These are phyloP conservation scores for Aegilops tauschii DNA, from an alignment of 176 grass and related monocot species.

Conservation along the genomic window DNA sequence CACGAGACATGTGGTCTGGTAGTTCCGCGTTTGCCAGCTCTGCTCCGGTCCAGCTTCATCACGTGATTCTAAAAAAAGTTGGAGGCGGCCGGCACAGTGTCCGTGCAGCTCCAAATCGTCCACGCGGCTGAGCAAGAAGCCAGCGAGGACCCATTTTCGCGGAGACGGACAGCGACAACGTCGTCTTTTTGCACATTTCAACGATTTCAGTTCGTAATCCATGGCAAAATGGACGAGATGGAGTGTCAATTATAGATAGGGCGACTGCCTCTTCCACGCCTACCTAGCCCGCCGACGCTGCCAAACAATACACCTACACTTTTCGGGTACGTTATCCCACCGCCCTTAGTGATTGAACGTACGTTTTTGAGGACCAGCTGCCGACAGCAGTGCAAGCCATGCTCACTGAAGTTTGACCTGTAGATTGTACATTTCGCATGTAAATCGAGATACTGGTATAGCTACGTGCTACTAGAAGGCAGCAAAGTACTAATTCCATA, in stretches of 20 bases:
- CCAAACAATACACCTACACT: background rate
- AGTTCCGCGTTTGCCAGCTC: background rate
- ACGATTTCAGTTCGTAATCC: background rate
- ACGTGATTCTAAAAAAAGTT: slow-evolving; percentile 11
- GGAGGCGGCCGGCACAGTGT: background rate
- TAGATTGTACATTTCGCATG: background rate
- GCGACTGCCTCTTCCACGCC: background rate
- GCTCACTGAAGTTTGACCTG: background rate
- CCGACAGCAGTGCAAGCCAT: background rate
- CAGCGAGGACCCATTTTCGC: background rate
- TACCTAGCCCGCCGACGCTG: background rate
- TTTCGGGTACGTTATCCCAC: background rate
- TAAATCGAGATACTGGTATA: background rate
- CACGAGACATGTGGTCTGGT: background rate
- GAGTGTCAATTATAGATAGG: background rate
- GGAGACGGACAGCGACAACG: background rate
- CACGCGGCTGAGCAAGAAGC: background rate
- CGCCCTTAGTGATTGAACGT: background rate
- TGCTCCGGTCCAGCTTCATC: background rate
- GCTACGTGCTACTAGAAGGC: background rate
- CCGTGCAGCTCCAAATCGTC: background rate
- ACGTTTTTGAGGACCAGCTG: background rate
- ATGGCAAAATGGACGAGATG: background rate
- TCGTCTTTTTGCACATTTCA: background rate
- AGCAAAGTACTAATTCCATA: background rate